Base-by-base conservation (phyloP, 179 eudicot genomes). In the Actinidia arguta region DNA sequence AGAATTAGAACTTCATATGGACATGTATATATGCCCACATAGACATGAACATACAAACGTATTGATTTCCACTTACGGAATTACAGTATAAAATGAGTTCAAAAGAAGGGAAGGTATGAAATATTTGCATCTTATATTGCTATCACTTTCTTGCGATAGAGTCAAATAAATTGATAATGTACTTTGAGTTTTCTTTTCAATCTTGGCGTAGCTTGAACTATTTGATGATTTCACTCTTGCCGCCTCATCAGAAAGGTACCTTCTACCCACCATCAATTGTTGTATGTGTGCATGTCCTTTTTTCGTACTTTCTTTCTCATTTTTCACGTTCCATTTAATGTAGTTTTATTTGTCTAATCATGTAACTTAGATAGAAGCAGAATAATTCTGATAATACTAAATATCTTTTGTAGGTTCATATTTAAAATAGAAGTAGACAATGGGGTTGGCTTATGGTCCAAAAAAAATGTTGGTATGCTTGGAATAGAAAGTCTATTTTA, bases 211-310 rank as follows among this genome's bases (percentile, higher is more conserved):
- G 99, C 78, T 94, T 66, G 97, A 94, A 69, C 95, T 87, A 69
- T 96, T 96, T 88, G 97, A 96, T 90, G 99, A 96, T 96, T 94
- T n/a, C 85, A 96, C 99, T 75, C 92, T 96, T 82, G 99, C 99
- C 48, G 94, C 99, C 48, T 94, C 99, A 58, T 96, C 98, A 98
- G 99, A 96, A 89, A 96, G 99, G 99, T 96, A 89, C 61, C 59
- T 75, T 79, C 22, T 18, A 78, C 44, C 24, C 63, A 67, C 55
- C 58, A 9, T 51, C 27, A 51, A 55, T 79, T 66, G 14, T 22
- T 64, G 11, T n/a, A n/a, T n/a, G 16, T 52, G 61, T 68, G 54
- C 17, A 50, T 82, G 22, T 84, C 44, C 52, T 78, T 44, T 64
- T 14, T 73, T 42, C 56, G 10, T 73, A 66, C 59, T 55, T 62